Evolutionary conservation across 768 basidiomycete genomes (phyloP), one percentile per base, ranked within the genome.

Genomic region (Suillus weaverae): DNA sequence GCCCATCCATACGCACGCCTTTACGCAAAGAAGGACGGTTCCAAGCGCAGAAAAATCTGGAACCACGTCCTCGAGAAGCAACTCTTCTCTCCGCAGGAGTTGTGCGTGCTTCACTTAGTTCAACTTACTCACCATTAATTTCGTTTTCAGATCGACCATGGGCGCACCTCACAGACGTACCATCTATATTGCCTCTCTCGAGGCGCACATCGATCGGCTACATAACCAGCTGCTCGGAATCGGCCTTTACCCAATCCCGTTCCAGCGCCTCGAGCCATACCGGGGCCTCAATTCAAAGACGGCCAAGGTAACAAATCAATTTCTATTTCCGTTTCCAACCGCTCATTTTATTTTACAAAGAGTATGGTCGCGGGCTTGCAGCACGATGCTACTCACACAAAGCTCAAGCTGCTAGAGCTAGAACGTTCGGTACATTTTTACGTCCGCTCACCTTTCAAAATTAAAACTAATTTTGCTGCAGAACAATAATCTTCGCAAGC

Each of bases 231-330:
- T 91, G 20, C 73, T 85, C 14, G 77, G 81, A 41, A 72, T 85
- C 46, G 84, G 81, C 3, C 82, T 83, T 62, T 88, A 80, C 68
- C 89, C 88, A 0, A 83, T 91, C 44, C 78, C 81, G 1, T 80
- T 81, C 63, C 79, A 83, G 22, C 81, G 85, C 48, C 80, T 91
- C 30, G 85, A 86, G 32, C 83, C 84, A 1, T 89, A 87, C 72
- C 86, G 81, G 59, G 90, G 90, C 6, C 79, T 91, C n/a, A 90
- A 91, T 70, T 86, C 84, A 30, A 92, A 88, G 74, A 91, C 89
- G 0, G 89, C 88, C 60, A 91, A 90, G 83, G 90, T 89, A 63
- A 53, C 70, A 69, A 30, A 20, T 43, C 26, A 4, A n/a, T 50
- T 32, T 57, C 14, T 4, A 22, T n/a, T 0, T 2, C 8, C 54